phyloP scores from a whole-genome alignment of 352 stramenopile species.

The Thraustochytrium striatum region DNA sequence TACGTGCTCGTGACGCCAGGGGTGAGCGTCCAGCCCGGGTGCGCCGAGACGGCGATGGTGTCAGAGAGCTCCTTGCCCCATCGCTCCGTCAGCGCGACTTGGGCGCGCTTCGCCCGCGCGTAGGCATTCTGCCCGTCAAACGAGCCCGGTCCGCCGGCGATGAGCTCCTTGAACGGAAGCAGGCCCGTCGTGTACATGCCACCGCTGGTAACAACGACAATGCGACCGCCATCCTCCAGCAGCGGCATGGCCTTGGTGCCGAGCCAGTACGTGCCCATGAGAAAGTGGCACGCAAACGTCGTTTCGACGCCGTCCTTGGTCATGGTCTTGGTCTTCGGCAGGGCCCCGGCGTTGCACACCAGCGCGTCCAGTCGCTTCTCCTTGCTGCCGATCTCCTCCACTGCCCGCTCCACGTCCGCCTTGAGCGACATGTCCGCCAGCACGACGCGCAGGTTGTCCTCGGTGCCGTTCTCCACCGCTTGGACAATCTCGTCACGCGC shows the following conservation, averaged over 20 bases:
- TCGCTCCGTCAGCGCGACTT: conserved; percentile 66
- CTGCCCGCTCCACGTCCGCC: conserved; percentile 57
- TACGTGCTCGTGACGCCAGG: conserved; percentile 63
- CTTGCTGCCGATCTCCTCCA: conserved; percentile 58
- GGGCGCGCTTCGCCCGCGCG: conserved; percentile 67
- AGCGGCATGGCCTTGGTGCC: conserved; percentile 53
- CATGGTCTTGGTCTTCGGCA: conserved; percentile 64
- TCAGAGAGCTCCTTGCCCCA: conserved; percentile 56
- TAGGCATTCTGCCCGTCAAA: conserved; percentile 69
- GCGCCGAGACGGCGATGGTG: conserved; percentile 55
- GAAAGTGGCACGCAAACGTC: conserved; percentile 67
- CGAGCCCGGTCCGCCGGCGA: conserved; percentile 48
- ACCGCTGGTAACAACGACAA: conserved; percentile 63
- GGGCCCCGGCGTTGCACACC: conserved; percentile 71
- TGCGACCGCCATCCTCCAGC: conserved; percentile 54
- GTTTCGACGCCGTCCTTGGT: conserved; percentile 67
- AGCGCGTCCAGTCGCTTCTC: conserved; percentile 64
- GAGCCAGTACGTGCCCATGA: conserved; percentile 61
- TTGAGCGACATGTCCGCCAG: conserved; percentile 59
- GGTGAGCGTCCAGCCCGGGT: conserved; percentile 68
- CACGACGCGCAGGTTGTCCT: conserved; percentile 60
- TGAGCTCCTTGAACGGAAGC: conserved; percentile 60
- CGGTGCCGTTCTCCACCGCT: conserved; percentile 51
- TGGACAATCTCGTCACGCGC: conserved; percentile 63
- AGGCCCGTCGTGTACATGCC: conserved; percentile 74